Evolutionary conservation across 352 stramenopile species (phyloP), one percentile per base, ranked within the genome.

Genomic region (Elongisporangium undulatum): DNA sequence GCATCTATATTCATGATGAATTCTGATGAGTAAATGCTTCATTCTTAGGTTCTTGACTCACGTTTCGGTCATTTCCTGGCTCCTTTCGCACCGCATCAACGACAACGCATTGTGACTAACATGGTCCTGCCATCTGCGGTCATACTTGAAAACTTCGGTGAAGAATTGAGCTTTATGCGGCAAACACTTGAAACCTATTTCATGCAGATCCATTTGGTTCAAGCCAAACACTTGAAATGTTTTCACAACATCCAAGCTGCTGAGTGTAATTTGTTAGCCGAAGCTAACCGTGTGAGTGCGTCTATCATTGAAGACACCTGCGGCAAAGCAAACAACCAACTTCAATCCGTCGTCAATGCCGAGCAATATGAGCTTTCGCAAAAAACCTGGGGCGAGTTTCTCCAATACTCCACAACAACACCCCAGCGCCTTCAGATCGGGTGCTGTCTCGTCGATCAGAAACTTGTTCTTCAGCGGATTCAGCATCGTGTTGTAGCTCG

Each of bases 381-480:
- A 38, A 60, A 55, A 16, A 72, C 64, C 0, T 91, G 81, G 81
- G 48, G 41, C 21, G 38, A 55, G 8, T 70, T 87, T 12, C 53
- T 74, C 12, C 24, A 67, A 19, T 85, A 89, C 29, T 64, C 72
- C 1, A 59, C 63, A n/a, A 56, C 20, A 10, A 61, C 69, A 3
- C 58, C 63, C 12, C 61, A 53, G 13, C 53, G 79, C 8, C 53
- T 87, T 17, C 77, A 91, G 49, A 56, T 86, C 22, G 82, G 82
- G 0, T 66, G 74, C 12, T 53, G 88, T 22, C 64, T 89, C 0
- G 38, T 91, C n/a, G 76, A 91, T 56, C 79, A 89, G 52, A 58
- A 68, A 2, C 41, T 58, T 2, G 63, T 89, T 24, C 51, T 89
- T 5, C 23, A 58, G 0, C 71, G 72, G 20, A 39, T 91, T 6